Conservation (phyloP, 345 rosid species). For the Camelina hispida region DNA sequence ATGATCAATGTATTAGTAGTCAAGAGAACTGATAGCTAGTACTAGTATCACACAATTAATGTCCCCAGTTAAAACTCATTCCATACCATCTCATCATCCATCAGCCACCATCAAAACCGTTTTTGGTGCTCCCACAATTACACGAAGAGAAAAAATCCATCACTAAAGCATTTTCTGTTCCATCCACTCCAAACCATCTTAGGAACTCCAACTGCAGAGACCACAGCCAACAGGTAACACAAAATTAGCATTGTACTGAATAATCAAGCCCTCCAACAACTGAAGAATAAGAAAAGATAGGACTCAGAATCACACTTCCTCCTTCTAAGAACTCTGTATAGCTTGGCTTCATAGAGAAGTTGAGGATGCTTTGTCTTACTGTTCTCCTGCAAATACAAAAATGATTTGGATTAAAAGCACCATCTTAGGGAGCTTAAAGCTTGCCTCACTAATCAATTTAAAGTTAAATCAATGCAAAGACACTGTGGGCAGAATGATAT, state of each 20-base stretch:
- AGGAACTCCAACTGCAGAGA: slow-evolving; percentile 73
- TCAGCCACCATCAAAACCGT: slow-evolving; percentile 91
- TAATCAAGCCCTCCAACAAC: neutral
- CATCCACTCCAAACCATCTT: slow-evolving; percentile 88
- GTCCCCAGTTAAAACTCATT: neutral
- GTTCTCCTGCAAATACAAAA: slow-evolving; percentile 64
- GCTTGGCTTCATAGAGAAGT: slow-evolving; percentile 85
- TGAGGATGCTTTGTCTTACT: slow-evolving; percentile 83
- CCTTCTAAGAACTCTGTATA: slow-evolving; percentile 82
- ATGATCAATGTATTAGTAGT: slow-evolving; percentile 5
- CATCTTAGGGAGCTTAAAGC: neutral
- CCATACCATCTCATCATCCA: slow-evolving; percentile 81
- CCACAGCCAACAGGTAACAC: neutral
- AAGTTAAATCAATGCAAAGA: too few relatives aligned
- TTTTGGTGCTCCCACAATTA: slow-evolving; percentile 84
- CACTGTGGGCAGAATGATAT: too few relatives aligned
- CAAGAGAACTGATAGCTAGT: neutral
- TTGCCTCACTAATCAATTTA: slow-evolving; percentile 1
- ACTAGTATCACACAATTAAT: neutral
- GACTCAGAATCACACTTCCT: slow-evolving; percentile 61
- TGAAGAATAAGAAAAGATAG: neutral
- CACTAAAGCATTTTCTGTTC: slow-evolving; percentile 73
- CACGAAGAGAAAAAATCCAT: slow-evolving; percentile 79
- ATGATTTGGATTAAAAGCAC: neutral
- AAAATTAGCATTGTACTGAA: neutral